Evolutionary conservation across 306 rosid genomes (phyloP), one percentile per base, ranked within the genome.

Genomic region (Quercus agrifolia): DNA sequence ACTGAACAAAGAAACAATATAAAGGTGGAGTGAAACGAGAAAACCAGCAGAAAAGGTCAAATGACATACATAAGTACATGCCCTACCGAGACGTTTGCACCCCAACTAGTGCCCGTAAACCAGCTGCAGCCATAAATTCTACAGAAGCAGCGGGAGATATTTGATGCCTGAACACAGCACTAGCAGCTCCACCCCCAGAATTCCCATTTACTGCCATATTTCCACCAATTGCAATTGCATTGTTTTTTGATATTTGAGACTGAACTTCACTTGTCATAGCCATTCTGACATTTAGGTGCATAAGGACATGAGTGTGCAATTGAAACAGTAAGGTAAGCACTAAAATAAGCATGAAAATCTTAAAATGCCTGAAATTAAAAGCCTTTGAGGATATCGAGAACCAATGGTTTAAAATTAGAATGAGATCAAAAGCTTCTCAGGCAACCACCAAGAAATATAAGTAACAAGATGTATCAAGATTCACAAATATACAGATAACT

Each of bases 211-310:
- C 98, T 71, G 88, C 96, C 92, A 95, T 85, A 88, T 95, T 93
- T 49, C 98, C 99, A 58, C 89, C 85, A 69, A 93, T 52, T 28
- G 89, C 90, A 52, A 89, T 83, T 66, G 82, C 78, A 77, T 87
- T 87, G 69, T 79, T 85, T 86, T 89, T 95, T 77, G 99, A 95
- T 80, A 95, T 79, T 83, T 86, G 88, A 74, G 99, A 90, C 88
- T 95, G 92, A 75, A 91, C 85, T 85, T 93, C 88, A 59, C 98
- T 95, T 70, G 94, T 87, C 96, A 95, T 93, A 77, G 93, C 98
- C 99, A 95, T 95, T 83, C 99, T 95, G 90, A 76, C 72, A 86
- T 74, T 73, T 91, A 78, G 78, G 71, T 70, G 77, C 74, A 70
- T 20, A 71, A 77, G 79, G 56, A 77, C 64, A 79, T 69, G 55